These are phyloP conservation scores for Rhizophora mangle DNA, from an alignment of 345 rosid species.

Conservation along the genomic window DNA sequence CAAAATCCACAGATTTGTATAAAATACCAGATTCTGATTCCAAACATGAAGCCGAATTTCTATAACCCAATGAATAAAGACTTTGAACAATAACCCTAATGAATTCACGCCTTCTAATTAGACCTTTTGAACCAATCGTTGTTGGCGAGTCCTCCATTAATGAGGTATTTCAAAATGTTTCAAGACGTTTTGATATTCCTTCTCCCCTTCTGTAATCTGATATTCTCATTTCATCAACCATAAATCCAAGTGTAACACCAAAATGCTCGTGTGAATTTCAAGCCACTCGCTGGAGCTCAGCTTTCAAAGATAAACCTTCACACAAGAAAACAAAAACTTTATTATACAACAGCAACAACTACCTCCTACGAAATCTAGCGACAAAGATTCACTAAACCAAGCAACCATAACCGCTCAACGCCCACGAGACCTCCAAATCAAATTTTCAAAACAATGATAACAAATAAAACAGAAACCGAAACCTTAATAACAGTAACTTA, in stretches of 20 bases:
- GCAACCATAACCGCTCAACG: background rate
- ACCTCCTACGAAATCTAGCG: background rate
- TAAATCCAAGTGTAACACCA: background rate
- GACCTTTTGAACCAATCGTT: constrained; percentile 55
- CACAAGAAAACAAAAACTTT: background rate
- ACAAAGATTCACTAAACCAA: background rate
- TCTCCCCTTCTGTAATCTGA: background rate
- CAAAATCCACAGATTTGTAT: constrained; percentile 44
- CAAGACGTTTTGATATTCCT: background rate
- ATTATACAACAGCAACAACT: background rate
- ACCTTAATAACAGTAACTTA: background rate
- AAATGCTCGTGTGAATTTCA: background rate
- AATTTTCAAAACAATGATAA: background rate
- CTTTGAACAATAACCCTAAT: constrained; percentile 63
- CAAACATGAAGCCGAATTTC: constrained; percentile 59
- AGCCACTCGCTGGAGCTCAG: constrained; percentile 1
- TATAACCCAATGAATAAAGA: constrained; percentile 68
- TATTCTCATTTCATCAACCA: constrained; percentile 7
- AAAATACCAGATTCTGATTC: constrained; percentile 62
- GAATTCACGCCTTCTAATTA: constrained; percentile 61
- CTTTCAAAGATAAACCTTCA: constrained; percentile 3
- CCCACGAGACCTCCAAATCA: background rate
- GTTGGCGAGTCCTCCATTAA: constrained; percentile 48
- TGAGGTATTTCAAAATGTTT: background rate
- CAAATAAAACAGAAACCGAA: background rate